These are phyloP conservation scores for Penicillium lagena DNA, from an alignment of 495 filamentous ascomycete species.

Conservation along the genomic window DNA sequence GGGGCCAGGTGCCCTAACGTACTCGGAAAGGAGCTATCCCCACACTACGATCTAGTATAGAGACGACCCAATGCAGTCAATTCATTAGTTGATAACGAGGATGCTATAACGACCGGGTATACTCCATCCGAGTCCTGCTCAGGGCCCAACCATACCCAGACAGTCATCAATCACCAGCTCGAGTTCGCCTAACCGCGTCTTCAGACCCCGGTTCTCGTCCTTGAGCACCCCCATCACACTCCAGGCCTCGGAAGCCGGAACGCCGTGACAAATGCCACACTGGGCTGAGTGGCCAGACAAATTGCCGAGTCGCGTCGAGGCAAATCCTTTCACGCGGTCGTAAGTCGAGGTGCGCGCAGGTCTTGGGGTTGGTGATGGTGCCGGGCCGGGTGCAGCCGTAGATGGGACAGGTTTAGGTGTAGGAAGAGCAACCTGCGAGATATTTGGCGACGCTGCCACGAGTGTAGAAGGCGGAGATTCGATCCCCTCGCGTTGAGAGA, in stretches of 20 bases:
- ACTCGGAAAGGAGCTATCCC: constrained; percentile 1
- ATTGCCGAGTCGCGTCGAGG: constrained; percentile 28
- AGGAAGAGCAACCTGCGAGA: constrained; percentile 31
- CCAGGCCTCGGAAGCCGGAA: constrained; percentile 62
- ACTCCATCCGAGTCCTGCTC: constrained; percentile 1
- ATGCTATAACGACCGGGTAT: no score
- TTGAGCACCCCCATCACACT: constrained; percentile 61
- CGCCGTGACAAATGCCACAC: constrained; percentile 56
- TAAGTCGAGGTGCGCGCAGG: constrained; percentile 32
- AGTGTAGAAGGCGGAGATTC: constrained; percentile 45
- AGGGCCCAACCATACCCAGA: constrained; percentile 54
- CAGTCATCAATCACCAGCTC: constrained; percentile 67
- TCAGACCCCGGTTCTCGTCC: constrained; percentile 67
- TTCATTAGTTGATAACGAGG: no score
- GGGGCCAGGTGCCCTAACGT: not conserved
- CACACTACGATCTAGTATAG: constrained; percentile 1
- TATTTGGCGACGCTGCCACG: constrained; percentile 31
- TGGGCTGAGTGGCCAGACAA: constrained; percentile 30
- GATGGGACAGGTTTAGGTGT: constrained; percentile 16
- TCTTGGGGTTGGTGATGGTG: not conserved
- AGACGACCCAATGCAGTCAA: not conserved
- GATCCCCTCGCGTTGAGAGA: constrained; percentile 51
- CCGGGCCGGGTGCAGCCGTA: constrained; percentile 6
- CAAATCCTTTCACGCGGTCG: constrained; percentile 36
- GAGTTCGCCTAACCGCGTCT: constrained; percentile 58